Percentiles rank a stretch among this genome's conserved stretches.
Conservation (phyloP, 345 rosid species). For the Ceriops zippeliana region DNA sequence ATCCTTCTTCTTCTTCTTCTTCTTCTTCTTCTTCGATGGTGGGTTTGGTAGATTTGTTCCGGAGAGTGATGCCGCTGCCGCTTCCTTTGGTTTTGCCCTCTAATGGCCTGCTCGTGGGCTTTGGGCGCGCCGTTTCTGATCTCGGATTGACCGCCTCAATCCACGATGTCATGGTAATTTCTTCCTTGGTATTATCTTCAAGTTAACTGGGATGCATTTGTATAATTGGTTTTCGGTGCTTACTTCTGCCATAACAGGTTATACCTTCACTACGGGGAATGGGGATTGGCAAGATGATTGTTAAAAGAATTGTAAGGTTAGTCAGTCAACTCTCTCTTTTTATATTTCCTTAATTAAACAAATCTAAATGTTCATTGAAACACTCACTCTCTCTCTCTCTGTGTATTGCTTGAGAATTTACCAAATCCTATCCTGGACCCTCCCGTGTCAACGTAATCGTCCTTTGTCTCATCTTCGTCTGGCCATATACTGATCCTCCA, state of each 20-base stretch:
- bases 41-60: conserved; percentile 41
- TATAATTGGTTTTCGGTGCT: neutral
- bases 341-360: no score
- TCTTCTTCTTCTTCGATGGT: neutral
- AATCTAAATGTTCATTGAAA: no score
- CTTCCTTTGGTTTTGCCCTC: conserved; percentile 29
- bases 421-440: no score
- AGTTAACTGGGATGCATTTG: neutral
- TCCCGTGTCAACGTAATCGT: no score
- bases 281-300: conserved; percentile 81
- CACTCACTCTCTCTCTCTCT: no score
- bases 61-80: conserved; percentile 29
- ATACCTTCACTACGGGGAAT: conserved; percentile 57
- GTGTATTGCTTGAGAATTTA: no score
- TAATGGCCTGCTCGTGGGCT: conserved; percentile 61
- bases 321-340: conserved; percentile 5
- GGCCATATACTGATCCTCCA: no score
- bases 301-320: conserved; percentile 67
- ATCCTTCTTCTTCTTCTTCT: no score
- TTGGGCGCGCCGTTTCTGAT: conserved; percentile 87
- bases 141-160: conserved; percentile 78
- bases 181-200: neutral
- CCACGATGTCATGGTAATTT: conserved; percentile 63
- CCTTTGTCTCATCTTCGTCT: no score
- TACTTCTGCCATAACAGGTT: conserved; percentile 42